Evolutionary conservation across 768 basidiomycete genomes (phyloP), one percentile per base, ranked within the genome.

Genomic region (Cystoderma amianthinum): DNA sequence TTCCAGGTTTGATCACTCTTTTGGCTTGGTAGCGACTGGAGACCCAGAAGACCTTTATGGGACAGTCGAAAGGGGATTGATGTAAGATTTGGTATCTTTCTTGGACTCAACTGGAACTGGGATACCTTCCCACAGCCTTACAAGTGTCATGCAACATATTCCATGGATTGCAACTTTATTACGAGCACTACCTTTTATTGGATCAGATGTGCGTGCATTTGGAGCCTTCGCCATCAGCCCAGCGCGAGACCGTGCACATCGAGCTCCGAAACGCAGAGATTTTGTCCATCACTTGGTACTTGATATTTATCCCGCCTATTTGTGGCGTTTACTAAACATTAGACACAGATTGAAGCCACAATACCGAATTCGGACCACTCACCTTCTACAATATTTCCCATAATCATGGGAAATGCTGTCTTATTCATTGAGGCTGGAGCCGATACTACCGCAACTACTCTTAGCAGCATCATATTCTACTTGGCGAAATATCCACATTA

Each of bases 261-360:
- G n/a, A 30, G 28, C 9, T 9, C 28, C 28, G 9, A 30, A 30
- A 30, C 28, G n/a, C 10, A 60, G 59, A 30, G 59, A 60, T 39
- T 50, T 60, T 13, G 72, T 69, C 53, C 65, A 73, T 48, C 64
- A 74, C 44, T 54, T 75, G 44, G 73, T 74, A 39, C 20, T n/a
- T n/a, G n/a, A n/a, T n/a, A n/a, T n/a, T n/a, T n/a, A n/a, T n/a
- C n/a, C n/a, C n/a, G n/a, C n/a, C n/a, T n/a, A n/a, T n/a, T n/a
- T n/a, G n/a, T n/a, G n/a, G n/a, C n/a, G n/a, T n/a, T n/a, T n/a
- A n/a, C n/a, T n/a, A n/a, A n/a, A n/a, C n/a, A n/a, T n/a, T n/a
- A n/a, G n/a, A n/a, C n/a, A n/a, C n/a, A n/a, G n/a, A n/a, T n/a
- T n/a, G n/a, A n/a, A n/a, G n/a, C n/a, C n/a, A n/a, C n/a, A n/a